A percentile compares a stretch with the other conserved stretches of the same genome.
Conservation (phyloP, 1,284 basidiomycete genomes). For the Naganishia liquefaciens region DNA sequence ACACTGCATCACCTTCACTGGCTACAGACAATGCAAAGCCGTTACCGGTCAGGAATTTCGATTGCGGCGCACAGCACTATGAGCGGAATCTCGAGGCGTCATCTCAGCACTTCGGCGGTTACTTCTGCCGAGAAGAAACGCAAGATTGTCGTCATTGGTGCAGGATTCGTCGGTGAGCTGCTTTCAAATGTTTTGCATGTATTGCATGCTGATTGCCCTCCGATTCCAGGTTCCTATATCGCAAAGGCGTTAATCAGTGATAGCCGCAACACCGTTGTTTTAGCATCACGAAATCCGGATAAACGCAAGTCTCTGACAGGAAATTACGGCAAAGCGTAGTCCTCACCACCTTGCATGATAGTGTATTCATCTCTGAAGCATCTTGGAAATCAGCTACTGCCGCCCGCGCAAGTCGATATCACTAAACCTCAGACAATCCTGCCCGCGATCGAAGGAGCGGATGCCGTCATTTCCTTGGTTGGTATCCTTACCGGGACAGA, state of each 20-base stretch:
- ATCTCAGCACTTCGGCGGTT: constrained; percentile 6
- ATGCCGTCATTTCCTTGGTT: constrained; percentile 64
- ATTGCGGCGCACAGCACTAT: neutral
- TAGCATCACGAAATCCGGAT: constrained; percentile 61
- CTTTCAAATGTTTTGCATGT: neutral
- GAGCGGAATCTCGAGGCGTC: constrained; percentile 1
- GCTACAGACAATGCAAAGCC: neutral
- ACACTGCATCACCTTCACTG: too few relatives aligned
- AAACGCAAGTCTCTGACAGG: constrained; percentile 43
- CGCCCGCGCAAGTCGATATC: constrained; percentile 61
- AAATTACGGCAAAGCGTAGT: neutral
- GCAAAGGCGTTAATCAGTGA: constrained; percentile 56
- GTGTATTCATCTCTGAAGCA: constrained; percentile 41
- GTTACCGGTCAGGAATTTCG: neutral
- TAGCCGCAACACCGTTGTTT: constrained; percentile 56
- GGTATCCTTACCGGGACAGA: constrained; percentile 64
- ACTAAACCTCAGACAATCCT: constrained; percentile 57
- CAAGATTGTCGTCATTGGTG: constrained; percentile 65
- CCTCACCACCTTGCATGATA: constrained; percentile 24
- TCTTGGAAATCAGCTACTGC: constrained; percentile 52
- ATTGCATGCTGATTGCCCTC: neutral
- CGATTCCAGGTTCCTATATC: constrained; percentile 61
- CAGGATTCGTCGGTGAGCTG: constrained; percentile 64
- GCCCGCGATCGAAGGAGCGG: constrained; percentile 60
- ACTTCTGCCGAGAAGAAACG: constrained; percentile 31